Evolutionary conservation across 768 basidiomycete genomes (phyloP), one percentile per base, ranked within the genome.

Genomic region (Pleurotus giganteus): DNA sequence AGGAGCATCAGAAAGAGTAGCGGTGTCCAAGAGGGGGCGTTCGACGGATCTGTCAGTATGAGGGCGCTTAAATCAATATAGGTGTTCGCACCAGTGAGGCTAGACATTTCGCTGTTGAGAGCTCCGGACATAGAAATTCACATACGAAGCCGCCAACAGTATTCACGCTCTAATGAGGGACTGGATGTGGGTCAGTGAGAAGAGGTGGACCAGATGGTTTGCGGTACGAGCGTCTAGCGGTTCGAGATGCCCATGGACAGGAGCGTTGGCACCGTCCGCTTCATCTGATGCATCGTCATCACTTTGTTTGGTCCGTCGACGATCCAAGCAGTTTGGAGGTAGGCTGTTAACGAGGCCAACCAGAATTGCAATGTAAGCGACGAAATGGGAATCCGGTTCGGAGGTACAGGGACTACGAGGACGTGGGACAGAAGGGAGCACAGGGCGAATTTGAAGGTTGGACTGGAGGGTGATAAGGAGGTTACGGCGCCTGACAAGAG

Each of bases 1-100:
- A 97, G 68, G 49, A 95, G 88, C 1, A 83, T 78, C 6, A 95
- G 80, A 53, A 97, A 79, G 6, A 98, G 72, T 1, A 98, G 69
- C 2, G 89, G 76, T 0, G 86, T 78, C 84, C 90, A 94, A 6
- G 74, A 67, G 0, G 67, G 23, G 0, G 71, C 72, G 51, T 81
- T 71, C 1, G 71, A 64, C 0, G 77, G 67, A 56, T 85, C 85
- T 79, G 44, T 53, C 45, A 58, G 19, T 28, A 42, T 34, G 32
- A 29, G 55, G 47, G 32, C 42, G 24, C 23, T 47, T 27, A 29
- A 15, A 29, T 42, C 44, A 43, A 45, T 13, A n/a, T 21, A 21
- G 37, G 12, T 17, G 11, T 26, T 63, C 63, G 9, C 47, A 69
- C 71, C 68, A 44, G 65, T 57, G 4, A 64, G 37, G 27, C 58